phyloP scores from a whole-genome alignment of 768 basidiomycete genomes.

The Tephrocybe sp. region DNA sequence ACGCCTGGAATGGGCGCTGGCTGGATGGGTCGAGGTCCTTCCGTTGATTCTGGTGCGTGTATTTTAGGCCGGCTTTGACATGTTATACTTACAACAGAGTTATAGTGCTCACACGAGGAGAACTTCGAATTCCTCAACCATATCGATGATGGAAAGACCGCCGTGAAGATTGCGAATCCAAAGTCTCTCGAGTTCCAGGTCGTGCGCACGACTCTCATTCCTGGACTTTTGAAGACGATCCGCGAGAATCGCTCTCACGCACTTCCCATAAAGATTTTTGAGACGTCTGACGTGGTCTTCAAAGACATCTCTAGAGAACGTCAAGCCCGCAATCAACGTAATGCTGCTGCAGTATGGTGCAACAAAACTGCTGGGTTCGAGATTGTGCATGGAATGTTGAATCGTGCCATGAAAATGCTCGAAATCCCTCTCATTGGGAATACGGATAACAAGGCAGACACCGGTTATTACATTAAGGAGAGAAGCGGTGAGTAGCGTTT shows the following conservation, averaged over 20 bases:
- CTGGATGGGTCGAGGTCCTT: conserved; percentile 94
- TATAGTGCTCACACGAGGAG: conserved; percentile 96
- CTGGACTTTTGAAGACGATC: conserved; percentile 94
- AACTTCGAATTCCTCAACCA: conserved; percentile 95
- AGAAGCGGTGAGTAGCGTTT: conserved; percentile 60
- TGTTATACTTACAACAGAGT: conserved; percentile 1
- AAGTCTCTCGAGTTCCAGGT: conserved; percentile 98
- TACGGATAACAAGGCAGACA: conserved; percentile 49
- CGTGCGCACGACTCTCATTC: conserved; percentile 92
- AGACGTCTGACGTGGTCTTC: conserved; percentile 89
- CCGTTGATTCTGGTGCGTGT: conserved; percentile 84
- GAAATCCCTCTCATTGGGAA: conserved; percentile 80
- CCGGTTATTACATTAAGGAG: conserved; percentile 92
- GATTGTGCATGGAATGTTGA: conserved; percentile 91
- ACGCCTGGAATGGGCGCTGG: conserved; percentile 87
- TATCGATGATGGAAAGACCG: conserved; percentile 73
- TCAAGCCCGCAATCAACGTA: conserved; percentile 83
- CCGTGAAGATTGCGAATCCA: conserved; percentile 93
- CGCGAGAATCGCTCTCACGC: conserved; percentile 95
- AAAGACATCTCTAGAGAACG: conserved; percentile 79
- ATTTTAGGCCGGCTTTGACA: neutral
- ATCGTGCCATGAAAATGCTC: conserved; percentile 94
- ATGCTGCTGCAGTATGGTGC: conserved; percentile 92
- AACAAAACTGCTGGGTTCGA: conserved; percentile 98
- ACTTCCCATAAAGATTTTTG: conserved; percentile 91